phyloP scores from a whole-genome alignment of 345 rosid species.

The Eucalyptus marginata region DNA sequence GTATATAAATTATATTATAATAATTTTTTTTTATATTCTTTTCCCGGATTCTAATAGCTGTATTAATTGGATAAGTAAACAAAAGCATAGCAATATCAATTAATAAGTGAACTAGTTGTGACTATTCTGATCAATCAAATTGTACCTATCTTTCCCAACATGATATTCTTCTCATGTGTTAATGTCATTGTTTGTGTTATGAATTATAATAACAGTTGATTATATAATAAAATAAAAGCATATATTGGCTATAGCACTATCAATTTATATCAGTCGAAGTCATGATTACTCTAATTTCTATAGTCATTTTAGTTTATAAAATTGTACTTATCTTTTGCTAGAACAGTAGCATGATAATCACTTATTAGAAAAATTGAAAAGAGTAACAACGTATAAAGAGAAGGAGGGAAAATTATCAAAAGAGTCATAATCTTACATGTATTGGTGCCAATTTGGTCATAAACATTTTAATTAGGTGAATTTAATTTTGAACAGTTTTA shows the following conservation, averaged over 20 bases:
- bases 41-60: neutral
- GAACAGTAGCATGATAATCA: neutral
- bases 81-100: neutral
- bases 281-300: neutral
- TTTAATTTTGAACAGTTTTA: no score
- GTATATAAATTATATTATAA: neutral
- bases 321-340: neutral
- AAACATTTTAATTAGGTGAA: no score
- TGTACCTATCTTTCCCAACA: neutral
- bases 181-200: neutral
- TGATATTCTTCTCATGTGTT: neutral
- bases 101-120: neutral
- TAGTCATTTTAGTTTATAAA: neutral
- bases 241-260: neutral
- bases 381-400: neutral
- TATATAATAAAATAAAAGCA: neutral
- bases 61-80: neutral
- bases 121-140: neutral
- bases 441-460: no score
- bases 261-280: neutral
- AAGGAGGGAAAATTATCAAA: no score
- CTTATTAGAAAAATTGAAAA: no score
- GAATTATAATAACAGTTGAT: neutral
- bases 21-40: no score
- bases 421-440: fast-evolving